Percentiles rank a stretch among this genome's conserved stretches.
Conservation (phyloP, 2,329 filamentous ascomycete species). For the Ascochyta rabiei region DNA sequence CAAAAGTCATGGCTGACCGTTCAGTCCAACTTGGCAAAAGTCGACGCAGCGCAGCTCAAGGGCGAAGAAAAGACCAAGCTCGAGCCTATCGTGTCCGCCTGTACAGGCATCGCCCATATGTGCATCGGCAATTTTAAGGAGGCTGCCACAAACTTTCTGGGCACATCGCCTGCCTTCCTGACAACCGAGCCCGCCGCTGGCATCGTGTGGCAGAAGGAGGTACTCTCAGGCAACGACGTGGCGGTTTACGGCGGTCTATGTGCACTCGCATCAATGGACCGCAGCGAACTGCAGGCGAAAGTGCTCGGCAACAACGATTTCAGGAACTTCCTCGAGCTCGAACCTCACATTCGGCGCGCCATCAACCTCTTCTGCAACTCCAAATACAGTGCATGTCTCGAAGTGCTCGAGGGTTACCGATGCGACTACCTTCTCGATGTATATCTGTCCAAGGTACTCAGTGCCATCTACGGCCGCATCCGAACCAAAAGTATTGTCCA, state of each 20-base stretch:
- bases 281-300: slow-evolving; percentile 71
- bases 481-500: slow-evolving; percentile 91
- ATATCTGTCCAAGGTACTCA: slow-evolving; percentile 77
- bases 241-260: slow-evolving; percentile 91
- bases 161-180: slow-evolving; percentile 60
- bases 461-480: slow-evolving; percentile 73
- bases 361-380: slow-evolving; percentile 88
- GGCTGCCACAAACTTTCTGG: slow-evolving; percentile 75
- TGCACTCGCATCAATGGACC: slow-evolving; percentile 86
- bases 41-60: slow-evolving; percentile 60
- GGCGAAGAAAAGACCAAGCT: slow-evolving; percentile 64
- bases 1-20: slow-evolving; percentile 78
- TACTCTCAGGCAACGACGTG: slow-evolving; percentile 84
- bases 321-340: slow-evolving; percentile 85
- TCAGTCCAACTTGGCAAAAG: slow-evolving; percentile 63
- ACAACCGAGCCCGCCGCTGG: slow-evolving; percentile 51
- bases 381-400: slow-evolving; percentile 84
- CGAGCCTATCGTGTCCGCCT: slow-evolving; percentile 69
- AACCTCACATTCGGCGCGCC: slow-evolving; percentile 91
- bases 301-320: slow-evolving; percentile 89
- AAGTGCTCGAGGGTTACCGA: slow-evolving; percentile 79
- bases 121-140: slow-evolving; percentile 63
- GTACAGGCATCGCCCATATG: slow-evolving; percentile 66
- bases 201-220: slow-evolving; percentile 67
- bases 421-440: slow-evolving; percentile 90